phyloP scores from a whole-genome alignment of 495 filamentous ascomycete species.

The Penicillium pulvis region DNA sequence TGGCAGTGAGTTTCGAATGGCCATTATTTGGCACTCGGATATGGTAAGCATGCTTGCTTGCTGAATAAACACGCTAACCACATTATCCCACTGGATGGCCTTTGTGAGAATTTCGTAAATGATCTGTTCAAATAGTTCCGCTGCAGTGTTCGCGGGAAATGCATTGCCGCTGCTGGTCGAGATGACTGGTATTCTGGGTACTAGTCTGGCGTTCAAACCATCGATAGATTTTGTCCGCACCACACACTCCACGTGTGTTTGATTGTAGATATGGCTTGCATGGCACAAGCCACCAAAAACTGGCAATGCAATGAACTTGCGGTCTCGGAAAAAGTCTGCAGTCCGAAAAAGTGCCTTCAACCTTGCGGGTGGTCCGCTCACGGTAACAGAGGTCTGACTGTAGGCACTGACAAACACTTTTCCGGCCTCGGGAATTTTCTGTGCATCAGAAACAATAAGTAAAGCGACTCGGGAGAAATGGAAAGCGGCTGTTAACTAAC shows the following conservation, averaged over 20 bases:
- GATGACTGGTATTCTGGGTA: not conserved
- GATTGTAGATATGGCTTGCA: constrained; percentile 7
- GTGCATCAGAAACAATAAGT: not conserved
- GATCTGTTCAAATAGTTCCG: constrained; percentile 31
- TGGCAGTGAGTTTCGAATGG: not conserved
- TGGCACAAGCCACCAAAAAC: constrained; percentile 16
- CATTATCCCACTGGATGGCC: constrained; percentile 10
- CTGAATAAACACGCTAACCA: not conserved
- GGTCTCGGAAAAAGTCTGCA: constrained; percentile 34
- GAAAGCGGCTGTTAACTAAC: constrained; percentile 1
- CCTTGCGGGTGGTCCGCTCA: constrained; percentile 47
- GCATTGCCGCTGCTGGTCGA: constrained; percentile 7
- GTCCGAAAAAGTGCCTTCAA: constrained; percentile 33
- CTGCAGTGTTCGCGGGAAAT: not conserved
- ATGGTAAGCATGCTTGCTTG: not conserved
- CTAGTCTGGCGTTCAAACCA: too few species aligned
- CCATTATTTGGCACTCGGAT: not conserved
- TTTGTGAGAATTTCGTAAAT: constrained; percentile 15
- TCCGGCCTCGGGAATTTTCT: constrained; percentile 15
- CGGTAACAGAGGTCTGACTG: constrained; percentile 34
- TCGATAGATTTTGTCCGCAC: too few species aligned
- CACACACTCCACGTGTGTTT: too few species aligned
- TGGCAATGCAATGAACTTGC: constrained; percentile 23
- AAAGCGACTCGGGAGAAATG: too few species aligned
- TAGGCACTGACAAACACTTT: constrained; percentile 45